phyloP scores from a whole-genome alignment of 2,329 filamentous ascomycete species.

The Onygenales sp. region DNA sequence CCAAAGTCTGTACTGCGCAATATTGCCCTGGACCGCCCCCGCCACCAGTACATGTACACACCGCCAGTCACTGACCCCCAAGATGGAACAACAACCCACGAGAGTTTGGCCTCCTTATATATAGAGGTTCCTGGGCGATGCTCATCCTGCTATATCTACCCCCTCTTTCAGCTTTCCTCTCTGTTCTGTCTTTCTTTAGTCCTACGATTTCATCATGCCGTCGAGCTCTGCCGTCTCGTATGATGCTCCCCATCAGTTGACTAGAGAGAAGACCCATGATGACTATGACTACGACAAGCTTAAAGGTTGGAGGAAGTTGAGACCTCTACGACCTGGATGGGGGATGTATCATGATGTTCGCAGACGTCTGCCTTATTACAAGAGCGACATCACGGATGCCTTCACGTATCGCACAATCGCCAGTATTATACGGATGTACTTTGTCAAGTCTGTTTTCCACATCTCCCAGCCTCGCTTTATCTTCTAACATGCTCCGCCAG shows the following conservation, averaged over 20 bases:
- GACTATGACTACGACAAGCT: slow-evolving; percentile 26
- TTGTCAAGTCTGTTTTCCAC: slow-evolving; percentile 30
- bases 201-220: slow-evolving; percentile 9
- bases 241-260: slow-evolving; percentile 7
- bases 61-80: too few relatives aligned
- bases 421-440: slow-evolving; percentile 49
- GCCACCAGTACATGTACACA: too few relatives aligned
- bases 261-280: slow-evolving; percentile 16
- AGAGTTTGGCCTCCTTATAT: too few relatives aligned
- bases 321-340: slow-evolving; percentile 35
- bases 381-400: slow-evolving; percentile 47
- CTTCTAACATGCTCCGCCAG: slow-evolving; percentile 16
- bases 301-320: slow-evolving; percentile 32
- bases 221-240: background rate
- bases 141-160: too few relatives aligned
- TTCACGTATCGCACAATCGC: slow-evolving; percentile 47
- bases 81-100: too few relatives aligned
- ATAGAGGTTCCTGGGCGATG: too few relatives aligned
- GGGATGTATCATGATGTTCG: slow-evolving; percentile 48
- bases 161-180: slow-evolving; percentile 4
- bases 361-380: slow-evolving; percentile 46
- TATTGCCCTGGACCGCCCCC: too few relatives aligned
- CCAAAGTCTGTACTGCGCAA: background rate
- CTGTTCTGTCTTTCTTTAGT: slow-evolving; percentile 13
- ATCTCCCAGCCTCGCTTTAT: background rate